Percentiles rank a stretch among this genome's conserved stretches.
These are phyloP conservation scores for Paramecium bursaria DNA, from an alignment of 73 alveolate genomes.

Conservation along the genomic window DNA sequence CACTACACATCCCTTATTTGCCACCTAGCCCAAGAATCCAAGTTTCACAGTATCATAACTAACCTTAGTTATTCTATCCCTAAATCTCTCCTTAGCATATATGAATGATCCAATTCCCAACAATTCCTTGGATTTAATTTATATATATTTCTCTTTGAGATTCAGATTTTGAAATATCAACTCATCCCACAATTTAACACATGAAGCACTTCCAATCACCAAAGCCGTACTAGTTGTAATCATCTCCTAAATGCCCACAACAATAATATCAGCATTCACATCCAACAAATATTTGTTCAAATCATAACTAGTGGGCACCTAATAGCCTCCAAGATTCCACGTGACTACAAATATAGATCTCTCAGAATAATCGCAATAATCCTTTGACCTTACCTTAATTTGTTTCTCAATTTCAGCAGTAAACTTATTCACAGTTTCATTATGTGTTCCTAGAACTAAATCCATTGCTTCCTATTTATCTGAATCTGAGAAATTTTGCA, in stretches of 20 bases:
- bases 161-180: constrained; percentile 8
- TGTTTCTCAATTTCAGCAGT: constrained; percentile 3
- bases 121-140: constrained; percentile 58
- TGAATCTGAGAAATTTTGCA: constrained; percentile 90
- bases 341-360: constrained; percentile 13
- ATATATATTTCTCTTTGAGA: constrained; percentile 41
- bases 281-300: constrained; percentile 20
- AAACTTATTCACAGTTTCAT: constrained; percentile 10
- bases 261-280: constrained; percentile 29
- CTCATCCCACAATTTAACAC: constrained; percentile 24
- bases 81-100: constrained; percentile 52
- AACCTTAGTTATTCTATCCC: constrained; percentile 63
- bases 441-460: constrained; percentile 61
- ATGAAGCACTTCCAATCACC: constrained; percentile 8
- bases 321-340: constrained; percentile 44
- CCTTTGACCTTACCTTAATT: neutral
- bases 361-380: constrained; percentile 44
- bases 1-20: constrained; percentile 56
- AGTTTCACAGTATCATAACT: constrained; percentile 64
- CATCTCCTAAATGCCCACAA: constrained; percentile 47
- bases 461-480: constrained; percentile 78
- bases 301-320: constrained; percentile 20
- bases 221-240: constrained; percentile 9
- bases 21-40: constrained; percentile 34
- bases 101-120: constrained; percentile 51